Conservation (phyloP, 2,329 filamentous ascomycete genomes). For the Penicillium digitatum region DNA sequence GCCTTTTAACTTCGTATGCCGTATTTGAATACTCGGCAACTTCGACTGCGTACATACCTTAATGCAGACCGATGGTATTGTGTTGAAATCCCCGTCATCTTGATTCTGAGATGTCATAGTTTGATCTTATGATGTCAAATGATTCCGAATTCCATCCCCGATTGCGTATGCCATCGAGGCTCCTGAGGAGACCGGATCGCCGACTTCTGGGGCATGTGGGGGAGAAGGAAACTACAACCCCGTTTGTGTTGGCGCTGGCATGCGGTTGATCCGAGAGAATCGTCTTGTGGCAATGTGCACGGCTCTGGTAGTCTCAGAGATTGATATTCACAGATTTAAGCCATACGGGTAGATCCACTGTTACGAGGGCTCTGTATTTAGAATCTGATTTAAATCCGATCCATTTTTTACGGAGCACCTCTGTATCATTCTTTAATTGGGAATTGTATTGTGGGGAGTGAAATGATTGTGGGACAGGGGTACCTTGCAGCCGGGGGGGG, state of each 20-base stretch:
- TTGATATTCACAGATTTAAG: neutral
- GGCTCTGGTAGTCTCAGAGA: too few species aligned
- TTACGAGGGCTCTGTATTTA: neutral
- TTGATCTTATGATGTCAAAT: neutral
- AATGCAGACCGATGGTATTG: neutral
- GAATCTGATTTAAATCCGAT: neutral
- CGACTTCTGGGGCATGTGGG: neutral
- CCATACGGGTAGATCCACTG: neutral
- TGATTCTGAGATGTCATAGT: neutral
- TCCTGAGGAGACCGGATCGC: neutral
- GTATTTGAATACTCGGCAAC: neutral
- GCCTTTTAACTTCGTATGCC: neutral
- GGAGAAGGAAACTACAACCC: neutral
- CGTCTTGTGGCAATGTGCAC: too few species aligned
- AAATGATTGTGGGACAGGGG: constrained; percentile 3
- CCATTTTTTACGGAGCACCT: neutral
- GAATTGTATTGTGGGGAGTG: constrained; percentile 3
- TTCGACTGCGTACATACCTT: neutral
- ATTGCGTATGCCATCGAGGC: neutral
- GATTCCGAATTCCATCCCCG: neutral
- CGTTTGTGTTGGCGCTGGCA: neutral
- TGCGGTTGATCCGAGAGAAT: neutral
- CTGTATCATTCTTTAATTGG: neutral
- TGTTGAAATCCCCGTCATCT: neutral
- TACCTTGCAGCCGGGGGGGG: neutral